These are phyloP conservation scores for Eutypa lata DNA, from an alignment of 2,329 filamentous ascomycete species.

Conservation along the genomic window DNA sequence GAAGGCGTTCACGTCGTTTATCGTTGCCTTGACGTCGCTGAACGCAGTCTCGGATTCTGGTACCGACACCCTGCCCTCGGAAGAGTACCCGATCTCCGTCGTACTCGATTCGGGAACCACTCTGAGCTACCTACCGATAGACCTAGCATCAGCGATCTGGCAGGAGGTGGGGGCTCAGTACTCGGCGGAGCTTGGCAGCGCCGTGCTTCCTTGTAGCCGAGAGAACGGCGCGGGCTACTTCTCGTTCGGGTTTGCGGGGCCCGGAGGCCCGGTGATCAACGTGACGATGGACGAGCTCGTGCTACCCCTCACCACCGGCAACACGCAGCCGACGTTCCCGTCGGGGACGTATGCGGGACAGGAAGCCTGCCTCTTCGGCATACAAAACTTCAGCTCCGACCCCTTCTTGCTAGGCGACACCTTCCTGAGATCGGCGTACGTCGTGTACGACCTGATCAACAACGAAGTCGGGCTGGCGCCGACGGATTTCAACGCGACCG, in stretches of 20 bases:
- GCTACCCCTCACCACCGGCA: slow-evolving; percentile 39
- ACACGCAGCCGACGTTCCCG: slow-evolving; percentile 31
- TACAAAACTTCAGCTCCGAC: slow-evolving; percentile 44
- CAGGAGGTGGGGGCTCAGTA: slow-evolving; percentile 52
- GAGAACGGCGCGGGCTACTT: slow-evolving; percentile 45
- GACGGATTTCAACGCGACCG: slow-evolving; percentile 53
- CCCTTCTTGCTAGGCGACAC: slow-evolving; percentile 54
- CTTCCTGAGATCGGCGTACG: slow-evolving; percentile 58
- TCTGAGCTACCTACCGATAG: slow-evolving; percentile 64
- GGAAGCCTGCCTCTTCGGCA: slow-evolving; percentile 52
- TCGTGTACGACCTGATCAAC: slow-evolving; percentile 58
- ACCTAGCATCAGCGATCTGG: slow-evolving; percentile 53
- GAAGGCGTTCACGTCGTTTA: slow-evolving; percentile 41
- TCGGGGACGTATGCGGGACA: slow-evolving; percentile 42
- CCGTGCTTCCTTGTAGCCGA: slow-evolving; percentile 50
- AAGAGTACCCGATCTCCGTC: slow-evolving; percentile 49
- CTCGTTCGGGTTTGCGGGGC: slow-evolving; percentile 51
- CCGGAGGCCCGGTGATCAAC: slow-evolving; percentile 46
- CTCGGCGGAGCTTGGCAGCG: slow-evolving; percentile 30
- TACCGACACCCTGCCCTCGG: slow-evolving; percentile 42
- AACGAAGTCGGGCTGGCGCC: slow-evolving; percentile 53
- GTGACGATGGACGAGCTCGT: slow-evolving; percentile 56
- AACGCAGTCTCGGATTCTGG: slow-evolving; percentile 47
- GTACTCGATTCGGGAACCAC: slow-evolving; percentile 76
- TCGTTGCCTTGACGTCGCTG: slow-evolving; percentile 46